Conservation (phyloP, 2,329 filamentous ascomycete genomes). For the Cylindrodendrum hubeiense region DNA sequence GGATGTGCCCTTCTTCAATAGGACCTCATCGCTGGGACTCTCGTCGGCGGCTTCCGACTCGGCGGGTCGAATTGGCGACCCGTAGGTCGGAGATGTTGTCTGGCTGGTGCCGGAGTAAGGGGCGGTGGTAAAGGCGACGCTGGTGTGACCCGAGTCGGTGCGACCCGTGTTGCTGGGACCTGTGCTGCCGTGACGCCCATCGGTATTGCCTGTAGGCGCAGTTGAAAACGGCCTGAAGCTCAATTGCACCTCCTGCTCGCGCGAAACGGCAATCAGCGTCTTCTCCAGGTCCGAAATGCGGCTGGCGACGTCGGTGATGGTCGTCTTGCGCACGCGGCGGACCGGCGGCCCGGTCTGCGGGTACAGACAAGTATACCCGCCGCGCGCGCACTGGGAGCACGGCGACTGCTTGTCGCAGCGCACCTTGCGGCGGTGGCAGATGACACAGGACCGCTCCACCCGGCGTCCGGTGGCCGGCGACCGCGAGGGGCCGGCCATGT, state of each 20-base stretch:
- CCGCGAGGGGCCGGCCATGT: conserved; percentile 15
- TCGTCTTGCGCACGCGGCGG: conserved; percentile 46
- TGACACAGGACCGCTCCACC: conserved; percentile 52
- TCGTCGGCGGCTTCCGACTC: conserved; percentile 3
- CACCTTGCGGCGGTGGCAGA: conserved; percentile 68
- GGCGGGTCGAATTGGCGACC: background rate
- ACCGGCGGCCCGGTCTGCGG: conserved; percentile 41
- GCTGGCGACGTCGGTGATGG: conserved; percentile 50
- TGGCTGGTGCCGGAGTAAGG: background rate
- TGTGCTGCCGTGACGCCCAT: too few relatives aligned
- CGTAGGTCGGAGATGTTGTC: background rate
- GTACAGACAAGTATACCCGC: conserved; percentile 46
- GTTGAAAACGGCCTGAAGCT: background rate
- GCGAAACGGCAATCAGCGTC: conserved; percentile 37
- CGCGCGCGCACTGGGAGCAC: conserved; percentile 75
- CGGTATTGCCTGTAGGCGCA: background rate
- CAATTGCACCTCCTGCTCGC: conserved; percentile 14
- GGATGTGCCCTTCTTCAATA: conserved; percentile 48
- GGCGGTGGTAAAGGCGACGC: background rate
- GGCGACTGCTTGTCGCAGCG: conserved; percentile 80
- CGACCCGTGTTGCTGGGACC: too few relatives aligned
- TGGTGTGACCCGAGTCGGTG: too few relatives aligned
- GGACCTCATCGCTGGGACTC: conserved; percentile 38
- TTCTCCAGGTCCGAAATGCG: conserved; percentile 51
- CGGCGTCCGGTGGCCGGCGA: conserved; percentile 19